phyloP scores from a whole-genome alignment of 371 early-diverging fungal species.

The Mortierella sp. region DNA sequence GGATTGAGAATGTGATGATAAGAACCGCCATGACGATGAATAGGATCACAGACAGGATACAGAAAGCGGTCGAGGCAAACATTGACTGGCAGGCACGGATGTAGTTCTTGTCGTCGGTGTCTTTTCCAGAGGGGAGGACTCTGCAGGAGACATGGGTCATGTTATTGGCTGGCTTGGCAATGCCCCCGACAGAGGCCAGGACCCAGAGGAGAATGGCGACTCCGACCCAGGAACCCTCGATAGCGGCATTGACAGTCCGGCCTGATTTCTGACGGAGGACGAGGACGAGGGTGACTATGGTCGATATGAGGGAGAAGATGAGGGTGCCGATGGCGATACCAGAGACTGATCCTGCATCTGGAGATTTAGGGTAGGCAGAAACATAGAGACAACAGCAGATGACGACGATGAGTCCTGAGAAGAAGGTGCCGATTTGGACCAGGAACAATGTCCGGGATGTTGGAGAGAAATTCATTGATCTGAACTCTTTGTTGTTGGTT shows the following conservation, averaged over 20 bases:
- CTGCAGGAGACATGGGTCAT: conserved; percentile 41
- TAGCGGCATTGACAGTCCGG: conserved; percentile 31
- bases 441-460: conserved; percentile 53
- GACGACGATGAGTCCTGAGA: conserved; percentile 44
- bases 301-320: conserved; percentile 44
- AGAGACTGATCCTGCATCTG: conserved; percentile 35
- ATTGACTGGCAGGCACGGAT: conserved; percentile 53
- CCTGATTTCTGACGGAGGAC: conserved; percentile 49
- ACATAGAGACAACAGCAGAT: conserved; percentile 48
- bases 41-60: conserved; percentile 33
- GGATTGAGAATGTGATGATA: conserved; percentile 28
- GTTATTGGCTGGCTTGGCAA: conserved; percentile 52
- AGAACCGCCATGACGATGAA: conserved; percentile 33
- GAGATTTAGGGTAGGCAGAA: conserved; percentile 53
- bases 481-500: neutral
- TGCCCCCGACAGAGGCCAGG: conserved; percentile 47
- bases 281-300: conserved; percentile 37
- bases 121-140: conserved; percentile 38
- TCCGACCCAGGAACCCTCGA: conserved; percentile 51
- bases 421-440: conserved; percentile 48
- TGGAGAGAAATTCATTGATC: conserved; percentile 45
- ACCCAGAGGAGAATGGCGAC: conserved; percentile 39
- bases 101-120: conserved; percentile 44
- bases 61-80: conserved; percentile 54
- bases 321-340: conserved; percentile 44